phyloP scores from a whole-genome alignment of 768 basidiomycete species.

The Termitomyces sp. region DNA sequence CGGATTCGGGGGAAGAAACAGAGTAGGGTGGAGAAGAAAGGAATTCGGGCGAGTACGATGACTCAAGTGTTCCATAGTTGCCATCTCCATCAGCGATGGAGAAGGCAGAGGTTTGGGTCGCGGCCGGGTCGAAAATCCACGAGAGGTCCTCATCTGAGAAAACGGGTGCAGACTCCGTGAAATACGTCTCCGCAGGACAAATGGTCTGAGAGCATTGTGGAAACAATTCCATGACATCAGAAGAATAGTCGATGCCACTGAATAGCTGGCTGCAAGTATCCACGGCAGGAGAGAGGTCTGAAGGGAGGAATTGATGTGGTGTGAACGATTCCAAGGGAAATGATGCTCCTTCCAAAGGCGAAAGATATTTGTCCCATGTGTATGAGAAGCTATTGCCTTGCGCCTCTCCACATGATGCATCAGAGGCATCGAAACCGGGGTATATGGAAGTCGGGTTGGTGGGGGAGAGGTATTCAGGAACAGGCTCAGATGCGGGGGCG shows the following conservation, averaged over 20 bases:
- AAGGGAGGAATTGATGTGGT: not conserved
- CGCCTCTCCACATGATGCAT: not conserved
- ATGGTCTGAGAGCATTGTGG: not conserved
- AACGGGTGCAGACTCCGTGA: not conserved
- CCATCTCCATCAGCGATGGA: not conserved
- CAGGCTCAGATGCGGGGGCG: not conserved
- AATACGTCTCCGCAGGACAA: not conserved
- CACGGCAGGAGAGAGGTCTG: not conserved
- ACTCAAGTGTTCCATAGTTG: not conserved
- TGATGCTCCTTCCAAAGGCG: not conserved
- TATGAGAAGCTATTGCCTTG: not conserved
- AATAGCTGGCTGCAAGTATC: slow-evolving; percentile 3
- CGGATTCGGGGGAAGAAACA: not conserved
- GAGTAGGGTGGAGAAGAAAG: not conserved
- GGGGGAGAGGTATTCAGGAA: not conserved
- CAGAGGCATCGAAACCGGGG: not conserved
- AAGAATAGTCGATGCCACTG: not conserved
- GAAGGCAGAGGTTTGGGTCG: not conserved
- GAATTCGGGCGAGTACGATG: not conserved
- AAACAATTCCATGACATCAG: not conserved
- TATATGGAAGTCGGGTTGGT: not conserved
- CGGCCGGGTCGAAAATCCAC: not conserved
- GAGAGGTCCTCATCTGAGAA: not conserved
- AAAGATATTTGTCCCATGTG: slow-evolving; percentile 4
- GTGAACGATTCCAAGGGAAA: not conserved